These are phyloP conservation scores for Monilinia polystroma DNA, from an alignment of 2,329 filamentous ascomycete species.

Conservation along the genomic window DNA sequence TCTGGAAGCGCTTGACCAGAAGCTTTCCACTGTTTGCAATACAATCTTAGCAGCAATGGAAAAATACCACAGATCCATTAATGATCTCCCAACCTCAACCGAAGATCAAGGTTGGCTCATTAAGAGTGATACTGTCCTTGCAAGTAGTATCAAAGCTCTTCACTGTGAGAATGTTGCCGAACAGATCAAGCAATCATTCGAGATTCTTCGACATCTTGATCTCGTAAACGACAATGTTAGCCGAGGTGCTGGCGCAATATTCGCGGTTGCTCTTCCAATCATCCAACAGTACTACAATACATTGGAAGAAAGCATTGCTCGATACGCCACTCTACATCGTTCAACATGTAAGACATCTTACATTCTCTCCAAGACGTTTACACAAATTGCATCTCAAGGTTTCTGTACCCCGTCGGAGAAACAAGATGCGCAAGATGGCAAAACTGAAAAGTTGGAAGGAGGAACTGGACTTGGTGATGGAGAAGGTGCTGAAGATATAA, in stretches of 20 bases:
- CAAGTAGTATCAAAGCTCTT: slow-evolving; percentile 35
- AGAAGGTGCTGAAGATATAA: slow-evolving; percentile 94
- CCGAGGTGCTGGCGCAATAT: slow-evolving; percentile 53
- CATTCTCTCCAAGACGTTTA: slow-evolving; percentile 73
- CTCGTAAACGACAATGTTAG: slow-evolving; percentile 46
- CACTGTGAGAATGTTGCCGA: slow-evolving; percentile 33
- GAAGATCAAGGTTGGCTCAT: slow-evolving; percentile 65
- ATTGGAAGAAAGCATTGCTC: slow-evolving; percentile 56
- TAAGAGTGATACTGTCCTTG: slow-evolving; percentile 38
- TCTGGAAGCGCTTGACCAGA: slow-evolving; percentile 51
- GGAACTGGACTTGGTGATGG: slow-evolving; percentile 95
- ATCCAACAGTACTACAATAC: slow-evolving; percentile 69
- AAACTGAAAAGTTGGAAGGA: slow-evolving; percentile 78
- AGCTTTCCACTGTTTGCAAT: slow-evolving; percentile 66
- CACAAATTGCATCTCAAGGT: slow-evolving; percentile 75
- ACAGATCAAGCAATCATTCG: slow-evolving; percentile 47
- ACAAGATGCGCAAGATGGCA: slow-evolving; percentile 65
- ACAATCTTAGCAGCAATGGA: slow-evolving; percentile 78
- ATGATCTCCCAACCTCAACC: slow-evolving; percentile 54
- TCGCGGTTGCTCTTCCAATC: slow-evolving; percentile 66
- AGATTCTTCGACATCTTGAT: slow-evolving; percentile 47
- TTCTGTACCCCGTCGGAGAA: slow-evolving; percentile 91
- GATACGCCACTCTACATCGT: slow-evolving; percentile 64
- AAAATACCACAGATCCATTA: slow-evolving; percentile 58
- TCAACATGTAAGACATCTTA: slow-evolving; percentile 73